Evolutionary conservation across 2,329 filamentous ascomycete species (phyloP).

Genomic region (Ceratocystis cubensis): DNA sequence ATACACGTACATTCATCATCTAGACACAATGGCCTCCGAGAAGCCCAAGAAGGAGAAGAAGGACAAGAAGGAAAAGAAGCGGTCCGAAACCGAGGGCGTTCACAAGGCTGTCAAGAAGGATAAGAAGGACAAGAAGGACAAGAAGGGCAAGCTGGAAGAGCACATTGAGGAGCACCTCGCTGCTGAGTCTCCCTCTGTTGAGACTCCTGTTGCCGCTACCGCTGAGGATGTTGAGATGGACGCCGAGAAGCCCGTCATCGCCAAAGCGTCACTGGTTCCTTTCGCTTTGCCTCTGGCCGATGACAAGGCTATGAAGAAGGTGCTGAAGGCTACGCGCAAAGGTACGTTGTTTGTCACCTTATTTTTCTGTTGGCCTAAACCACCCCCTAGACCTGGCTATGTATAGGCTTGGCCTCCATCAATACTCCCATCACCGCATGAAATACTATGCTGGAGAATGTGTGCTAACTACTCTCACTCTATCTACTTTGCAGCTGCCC

Average conservation of each 20-base stretch:
- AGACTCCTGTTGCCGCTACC: conserved; percentile 30
- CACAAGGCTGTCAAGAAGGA: conserved; percentile 50
- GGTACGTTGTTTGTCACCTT: conserved; percentile 31
- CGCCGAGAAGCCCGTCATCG: conserved; percentile 29
- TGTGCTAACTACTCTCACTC: conserved; percentile 22
- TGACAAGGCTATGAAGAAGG: conserved; percentile 59
- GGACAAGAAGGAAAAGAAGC: conserved; percentile 39
- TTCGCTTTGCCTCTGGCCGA: conserved; percentile 73
- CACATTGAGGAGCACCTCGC: conserved; percentile 57
- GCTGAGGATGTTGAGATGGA: conserved; percentile 31
- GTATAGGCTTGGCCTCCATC: not conserved
- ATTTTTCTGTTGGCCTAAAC: too few species aligned
- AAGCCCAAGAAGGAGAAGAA: conserved; percentile 40
- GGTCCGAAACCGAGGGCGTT: conserved; percentile 46
- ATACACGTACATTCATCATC: not conserved
- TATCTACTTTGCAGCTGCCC: conserved; percentile 54
- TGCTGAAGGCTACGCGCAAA: conserved; percentile 44
- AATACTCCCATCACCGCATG: not conserved
- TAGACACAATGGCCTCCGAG: conserved; percentile 35
- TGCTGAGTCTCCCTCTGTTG: conserved; percentile 29
- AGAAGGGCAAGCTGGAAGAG: conserved; percentile 57
- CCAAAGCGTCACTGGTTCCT: conserved; percentile 55
- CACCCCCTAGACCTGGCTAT: not conserved
- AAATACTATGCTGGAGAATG: not conserved
- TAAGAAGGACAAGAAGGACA: conserved; percentile 48